Evolutionary conservation across 345 rosid species (phyloP).

Genomic region (Viola odorata): DNA sequence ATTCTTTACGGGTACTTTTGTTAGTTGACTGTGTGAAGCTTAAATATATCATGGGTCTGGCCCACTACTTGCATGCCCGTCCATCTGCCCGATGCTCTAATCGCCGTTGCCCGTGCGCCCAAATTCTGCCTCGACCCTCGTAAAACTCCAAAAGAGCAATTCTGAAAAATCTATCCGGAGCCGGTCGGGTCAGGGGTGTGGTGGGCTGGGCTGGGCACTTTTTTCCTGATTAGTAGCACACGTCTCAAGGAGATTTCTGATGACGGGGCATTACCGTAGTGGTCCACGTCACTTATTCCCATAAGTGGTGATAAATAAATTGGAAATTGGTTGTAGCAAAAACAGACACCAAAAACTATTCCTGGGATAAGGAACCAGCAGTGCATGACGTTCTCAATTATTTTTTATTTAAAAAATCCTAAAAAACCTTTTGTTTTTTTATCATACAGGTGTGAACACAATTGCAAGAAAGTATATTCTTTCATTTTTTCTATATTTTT

Average conservation of each 20-base stretch:
- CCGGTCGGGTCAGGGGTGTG: background rate
- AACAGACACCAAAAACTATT: too few relatives aligned
- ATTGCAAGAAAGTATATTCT: too few relatives aligned
- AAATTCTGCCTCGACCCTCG: background rate
- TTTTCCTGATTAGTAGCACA: background rate
- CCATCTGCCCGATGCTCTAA: too few relatives aligned
- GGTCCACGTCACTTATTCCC: background rate
- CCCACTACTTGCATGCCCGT: too few relatives aligned
- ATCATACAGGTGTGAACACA: background rate
- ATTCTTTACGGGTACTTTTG: too few relatives aligned
- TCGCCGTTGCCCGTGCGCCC: too few relatives aligned
- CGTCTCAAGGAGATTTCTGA: background rate
- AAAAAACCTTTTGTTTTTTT: background rate
- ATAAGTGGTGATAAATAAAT: background rate
- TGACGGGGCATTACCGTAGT: background rate
- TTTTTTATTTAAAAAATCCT: background rate
- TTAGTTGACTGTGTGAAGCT: too few relatives aligned
- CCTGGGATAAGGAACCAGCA: background rate
- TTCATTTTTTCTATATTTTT: too few relatives aligned
- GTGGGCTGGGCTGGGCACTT: too few relatives aligned
- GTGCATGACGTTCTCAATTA: background rate
- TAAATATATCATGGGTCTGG: too few relatives aligned
- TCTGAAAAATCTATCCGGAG: background rate
- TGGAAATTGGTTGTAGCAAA: background rate
- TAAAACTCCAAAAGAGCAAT: background rate